phyloP scores from a whole-genome alignment of 2,329 filamentous ascomycete species.

The Zymoseptoria passerinii region DNA sequence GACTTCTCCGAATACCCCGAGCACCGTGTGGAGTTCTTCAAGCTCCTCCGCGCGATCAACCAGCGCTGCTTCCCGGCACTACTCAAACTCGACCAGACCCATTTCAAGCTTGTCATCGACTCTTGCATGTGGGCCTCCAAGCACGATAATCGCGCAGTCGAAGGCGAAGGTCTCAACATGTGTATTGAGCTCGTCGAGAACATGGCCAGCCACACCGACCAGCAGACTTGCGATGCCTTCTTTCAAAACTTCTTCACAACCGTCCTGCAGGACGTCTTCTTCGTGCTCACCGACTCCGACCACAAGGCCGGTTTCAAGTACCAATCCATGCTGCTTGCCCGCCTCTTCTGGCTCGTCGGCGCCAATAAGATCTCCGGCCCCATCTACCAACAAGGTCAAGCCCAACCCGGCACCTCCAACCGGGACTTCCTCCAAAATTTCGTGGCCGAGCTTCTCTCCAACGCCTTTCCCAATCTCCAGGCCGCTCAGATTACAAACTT shows the following conservation, averaged over 20 bases:
- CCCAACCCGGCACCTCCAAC: constrained; percentile 74
- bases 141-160: constrained; percentile 96
- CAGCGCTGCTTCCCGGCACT: constrained; percentile 93
- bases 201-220: constrained; percentile 78
- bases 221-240: constrained; percentile 80
- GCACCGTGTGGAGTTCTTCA: constrained; percentile 99
- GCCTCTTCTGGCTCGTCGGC: constrained; percentile 94
- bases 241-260: constrained; percentile 97
- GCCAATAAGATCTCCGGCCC: constrained; percentile 84
- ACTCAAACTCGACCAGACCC: constrained; percentile 84
- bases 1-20: constrained; percentile 99
- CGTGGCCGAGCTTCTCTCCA: constrained; percentile 73
- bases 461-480: constrained; percentile 88
- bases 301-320: constrained; percentile 99
- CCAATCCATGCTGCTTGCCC: constrained; percentile 84
- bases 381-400: constrained; percentile 79
- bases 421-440: constrained; percentile 85
- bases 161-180: constrained; percentile 94
- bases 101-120: constrained; percentile 99
- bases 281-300: constrained; percentile 92
- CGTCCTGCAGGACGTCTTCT: constrained; percentile 96
- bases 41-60: constrained; percentile 90
- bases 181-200: constrained; percentile 96
- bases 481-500: constrained; percentile 74
- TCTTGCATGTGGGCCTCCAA: constrained; percentile 99